phyloP scores from a whole-genome alignment of 495 filamentous ascomycete genomes.

The Penicillium paradoxum region DNA sequence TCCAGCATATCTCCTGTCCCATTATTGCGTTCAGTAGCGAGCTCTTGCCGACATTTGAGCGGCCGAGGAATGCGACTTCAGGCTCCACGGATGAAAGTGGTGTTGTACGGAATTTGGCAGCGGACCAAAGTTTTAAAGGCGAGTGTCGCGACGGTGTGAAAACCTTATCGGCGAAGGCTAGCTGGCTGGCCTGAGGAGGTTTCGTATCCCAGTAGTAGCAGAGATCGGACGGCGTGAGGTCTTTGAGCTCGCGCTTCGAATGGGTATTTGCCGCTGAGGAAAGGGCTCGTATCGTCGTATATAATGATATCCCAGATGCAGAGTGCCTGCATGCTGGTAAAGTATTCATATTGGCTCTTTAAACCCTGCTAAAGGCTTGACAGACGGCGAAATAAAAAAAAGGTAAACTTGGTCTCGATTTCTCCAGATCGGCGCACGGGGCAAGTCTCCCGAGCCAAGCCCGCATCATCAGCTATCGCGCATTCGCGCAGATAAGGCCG shows the following conservation, averaged over 20 bases:
- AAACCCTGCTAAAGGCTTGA: not conserved
- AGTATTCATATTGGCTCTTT: not conserved
- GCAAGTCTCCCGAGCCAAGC: constrained; percentile 9
- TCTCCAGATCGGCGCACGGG: constrained; percentile 14
- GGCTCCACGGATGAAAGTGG: constrained; percentile 36
- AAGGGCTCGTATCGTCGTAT: constrained; percentile 7
- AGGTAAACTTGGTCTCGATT: constrained; percentile 1
- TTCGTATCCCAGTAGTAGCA: constrained; percentile 56
- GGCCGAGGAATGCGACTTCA: constrained; percentile 70
- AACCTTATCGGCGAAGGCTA: constrained; percentile 52
- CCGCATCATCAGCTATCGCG: constrained; percentile 5
- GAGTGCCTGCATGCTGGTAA: constrained; percentile 1
- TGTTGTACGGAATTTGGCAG: constrained; percentile 65
- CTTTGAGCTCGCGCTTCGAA: constrained; percentile 26
- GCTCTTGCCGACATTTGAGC: constrained; percentile 91
- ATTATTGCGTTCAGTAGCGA: constrained; percentile 81
- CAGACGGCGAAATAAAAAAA: not conserved
- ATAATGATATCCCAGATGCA: constrained; percentile 1
- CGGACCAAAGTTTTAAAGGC: constrained; percentile 65
- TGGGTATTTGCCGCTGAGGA: constrained; percentile 21
- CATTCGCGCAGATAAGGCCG: not conserved
- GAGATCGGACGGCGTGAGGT: constrained; percentile 34
- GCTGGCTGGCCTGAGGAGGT: constrained; percentile 50
- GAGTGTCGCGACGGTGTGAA: constrained; percentile 52
- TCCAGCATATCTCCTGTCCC: constrained; percentile 53